Conservation (phyloP, 2,329 filamentous ascomycete species). For the Didymella glomerata region DNA sequence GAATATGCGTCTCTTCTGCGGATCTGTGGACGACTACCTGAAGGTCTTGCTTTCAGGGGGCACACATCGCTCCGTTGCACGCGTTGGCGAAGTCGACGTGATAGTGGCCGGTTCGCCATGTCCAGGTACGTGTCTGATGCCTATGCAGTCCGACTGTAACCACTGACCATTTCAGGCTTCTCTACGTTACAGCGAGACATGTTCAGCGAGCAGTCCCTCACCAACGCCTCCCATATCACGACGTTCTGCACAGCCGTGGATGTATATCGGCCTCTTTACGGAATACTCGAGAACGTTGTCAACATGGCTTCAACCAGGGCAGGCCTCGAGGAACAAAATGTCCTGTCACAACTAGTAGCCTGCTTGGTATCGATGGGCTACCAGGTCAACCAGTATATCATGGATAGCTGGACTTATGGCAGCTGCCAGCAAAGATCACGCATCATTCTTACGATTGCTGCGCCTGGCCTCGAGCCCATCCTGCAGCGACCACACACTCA, state of each 20-base stretch:
- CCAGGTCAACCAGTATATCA: slow-evolving; percentile 71
- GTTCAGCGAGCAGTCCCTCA: slow-evolving; percentile 63
- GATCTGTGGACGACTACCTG: slow-evolving; percentile 76
- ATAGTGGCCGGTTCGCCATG: slow-evolving; percentile 80
- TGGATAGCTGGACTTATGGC: slow-evolving; percentile 75
- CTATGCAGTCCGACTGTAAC: neutral
- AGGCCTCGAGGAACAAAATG: slow-evolving; percentile 63
- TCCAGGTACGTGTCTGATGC: slow-evolving; percentile 52
- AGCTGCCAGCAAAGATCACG: slow-evolving; percentile 71
- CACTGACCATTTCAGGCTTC: slow-evolving; percentile 61
- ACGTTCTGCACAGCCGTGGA: slow-evolving; percentile 79
- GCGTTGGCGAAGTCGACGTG: slow-evolving; percentile 70
- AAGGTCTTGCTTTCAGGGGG: slow-evolving; percentile 61
- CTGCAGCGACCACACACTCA: slow-evolving; percentile 68
- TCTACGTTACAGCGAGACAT: slow-evolving; percentile 69
- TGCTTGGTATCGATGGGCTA: slow-evolving; percentile 79
- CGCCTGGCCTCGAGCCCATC: slow-evolving; percentile 69
- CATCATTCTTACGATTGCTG: slow-evolving; percentile 75
- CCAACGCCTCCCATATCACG: slow-evolving; percentile 79
- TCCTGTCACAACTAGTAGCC: slow-evolving; percentile 77
- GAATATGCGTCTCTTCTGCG: slow-evolving; percentile 66
- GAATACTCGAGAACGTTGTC: slow-evolving; percentile 78
- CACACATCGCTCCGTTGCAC: slow-evolving; percentile 57
- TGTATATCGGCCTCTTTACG: slow-evolving; percentile 77
- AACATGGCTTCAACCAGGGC: slow-evolving; percentile 65